Conservation (phyloP, 768 basidiomycete species). For the Tricholoma saponaceum region DNA sequence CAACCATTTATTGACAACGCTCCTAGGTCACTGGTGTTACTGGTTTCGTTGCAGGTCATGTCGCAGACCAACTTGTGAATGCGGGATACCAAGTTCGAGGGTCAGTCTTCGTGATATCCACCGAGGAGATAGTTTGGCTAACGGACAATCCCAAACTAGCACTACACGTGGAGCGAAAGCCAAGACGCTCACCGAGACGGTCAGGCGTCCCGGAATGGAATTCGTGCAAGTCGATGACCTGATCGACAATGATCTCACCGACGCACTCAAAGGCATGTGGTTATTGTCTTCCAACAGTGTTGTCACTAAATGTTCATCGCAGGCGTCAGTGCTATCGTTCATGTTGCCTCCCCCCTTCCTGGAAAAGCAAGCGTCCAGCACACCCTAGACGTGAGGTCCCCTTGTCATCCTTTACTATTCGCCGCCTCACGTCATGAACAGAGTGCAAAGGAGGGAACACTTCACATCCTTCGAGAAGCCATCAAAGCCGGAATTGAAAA, state of each 20-base stretch:
- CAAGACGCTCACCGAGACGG: constrained; percentile 15
- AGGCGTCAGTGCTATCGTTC: constrained; percentile 38
- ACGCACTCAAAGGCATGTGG: constrained; percentile 17
- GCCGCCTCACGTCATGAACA: constrained; percentile 3
- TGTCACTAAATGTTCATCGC: background rate
- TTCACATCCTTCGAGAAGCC: constrained; percentile 26
- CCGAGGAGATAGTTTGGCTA: background rate
- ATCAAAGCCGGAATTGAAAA: constrained; percentile 23
- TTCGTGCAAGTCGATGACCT: constrained; percentile 20
- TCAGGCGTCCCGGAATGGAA: constrained; percentile 25
- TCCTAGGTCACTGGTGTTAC: constrained; percentile 35
- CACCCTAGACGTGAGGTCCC: constrained; percentile 16
- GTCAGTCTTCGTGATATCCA: constrained; percentile 16
- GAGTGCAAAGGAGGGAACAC: constrained; percentile 24
- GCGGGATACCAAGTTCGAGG: constrained; percentile 37
- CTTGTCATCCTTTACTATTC: background rate
- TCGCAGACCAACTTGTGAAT: constrained; percentile 27
- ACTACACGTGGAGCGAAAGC: constrained; percentile 30
- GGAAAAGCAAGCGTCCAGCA: constrained; percentile 16
- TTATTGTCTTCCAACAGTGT: background rate
- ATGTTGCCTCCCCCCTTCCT: constrained; percentile 29
- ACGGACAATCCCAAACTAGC: constrained; percentile 11
- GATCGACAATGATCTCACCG: constrained; percentile 10
- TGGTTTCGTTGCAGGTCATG: constrained; percentile 37
- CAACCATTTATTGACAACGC: background rate